Evolutionary conservation across 2,329 filamentous ascomycete species (phyloP).

Genomic region (Paraphoma sp.): DNA sequence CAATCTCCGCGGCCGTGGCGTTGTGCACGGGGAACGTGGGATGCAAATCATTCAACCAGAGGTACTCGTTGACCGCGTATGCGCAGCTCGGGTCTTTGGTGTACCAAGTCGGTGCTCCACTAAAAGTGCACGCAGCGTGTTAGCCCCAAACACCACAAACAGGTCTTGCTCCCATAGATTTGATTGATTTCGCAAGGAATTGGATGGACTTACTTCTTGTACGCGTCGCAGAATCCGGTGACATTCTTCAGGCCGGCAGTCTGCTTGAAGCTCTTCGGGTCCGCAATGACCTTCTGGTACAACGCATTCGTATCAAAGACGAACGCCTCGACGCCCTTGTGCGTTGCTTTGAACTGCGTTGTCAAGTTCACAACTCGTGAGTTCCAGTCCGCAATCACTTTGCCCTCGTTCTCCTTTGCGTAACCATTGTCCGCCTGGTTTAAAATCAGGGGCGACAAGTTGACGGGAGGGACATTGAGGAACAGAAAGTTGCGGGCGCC

Average conservation of each 20-base stretch:
- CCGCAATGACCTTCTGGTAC: slow-evolving; percentile 61
- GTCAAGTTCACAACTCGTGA: slow-evolving; percentile 52
- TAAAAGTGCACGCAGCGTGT: slow-evolving; percentile 9
- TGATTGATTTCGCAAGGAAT: not conserved
- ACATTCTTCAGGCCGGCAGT: slow-evolving; percentile 63
- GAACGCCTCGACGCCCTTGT: slow-evolving; percentile 54
- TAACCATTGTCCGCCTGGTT: slow-evolving; percentile 43
- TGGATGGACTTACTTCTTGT: slow-evolving; percentile 53
- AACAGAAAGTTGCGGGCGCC: slow-evolving; percentile 60
- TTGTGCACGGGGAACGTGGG: slow-evolving; percentile 70
- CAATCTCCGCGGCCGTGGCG: slow-evolving; percentile 58
- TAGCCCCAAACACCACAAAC: slow-evolving; percentile 6
- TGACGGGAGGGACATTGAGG: slow-evolving; percentile 55
- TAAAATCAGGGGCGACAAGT: slow-evolving; percentile 59
- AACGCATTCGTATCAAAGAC: slow-evolving; percentile 60
- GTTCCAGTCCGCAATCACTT: slow-evolving; percentile 62
- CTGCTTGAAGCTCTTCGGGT: slow-evolving; percentile 58
- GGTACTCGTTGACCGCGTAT: slow-evolving; percentile 66
- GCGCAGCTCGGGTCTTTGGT: slow-evolving; percentile 55
- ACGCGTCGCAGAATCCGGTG: slow-evolving; percentile 61
- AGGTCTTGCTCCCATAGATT: too few species aligned
- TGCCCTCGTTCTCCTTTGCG: slow-evolving; percentile 42
- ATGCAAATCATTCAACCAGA: slow-evolving; percentile 69
- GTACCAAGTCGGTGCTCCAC: slow-evolving; percentile 49
- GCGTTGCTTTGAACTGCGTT: slow-evolving; percentile 43